These are phyloP conservation scores for Zygnema cylindricum DNA, from an alignment of 139 green algal genomes.

Conservation along the genomic window DNA sequence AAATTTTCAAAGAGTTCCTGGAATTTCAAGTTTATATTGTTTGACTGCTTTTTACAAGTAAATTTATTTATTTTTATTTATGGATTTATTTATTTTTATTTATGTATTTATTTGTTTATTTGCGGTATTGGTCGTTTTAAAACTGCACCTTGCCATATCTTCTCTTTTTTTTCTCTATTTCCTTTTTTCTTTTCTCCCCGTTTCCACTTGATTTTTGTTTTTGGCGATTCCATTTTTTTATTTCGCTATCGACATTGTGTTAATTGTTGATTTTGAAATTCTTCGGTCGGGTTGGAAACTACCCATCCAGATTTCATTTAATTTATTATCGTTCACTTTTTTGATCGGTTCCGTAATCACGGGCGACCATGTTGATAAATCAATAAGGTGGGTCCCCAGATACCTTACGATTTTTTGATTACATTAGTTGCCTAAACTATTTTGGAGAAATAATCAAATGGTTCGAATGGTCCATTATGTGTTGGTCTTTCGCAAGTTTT, in stretches of 20 bases:
- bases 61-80: too few relatives aligned
- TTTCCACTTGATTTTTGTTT: too few relatives aligned
- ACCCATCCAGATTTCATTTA: too few relatives aligned
- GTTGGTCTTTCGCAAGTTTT: background rate
- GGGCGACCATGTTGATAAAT: background rate
- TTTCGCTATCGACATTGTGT: background rate
- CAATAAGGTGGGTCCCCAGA: background rate
- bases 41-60: too few relatives aligned
- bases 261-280: background rate
- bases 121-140: background rate
- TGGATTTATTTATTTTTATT: too few relatives aligned
- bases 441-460: constrained; percentile 26
- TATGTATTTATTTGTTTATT: background rate
- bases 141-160: background rate
- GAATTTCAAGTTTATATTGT: too few relatives aligned
- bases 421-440: constrained; percentile 18
- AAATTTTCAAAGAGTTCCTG: too few relatives aligned
- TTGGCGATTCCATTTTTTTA: too few relatives aligned
- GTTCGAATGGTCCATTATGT: background rate
- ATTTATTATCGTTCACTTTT: too few relatives aligned
- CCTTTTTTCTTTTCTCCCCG: too few relatives aligned
- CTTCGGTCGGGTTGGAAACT: too few relatives aligned
- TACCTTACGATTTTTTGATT: background rate
- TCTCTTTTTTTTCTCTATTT: background rate
- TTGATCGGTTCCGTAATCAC: too few relatives aligned